A percentile compares a stretch with the other conserved stretches of the same genome.
Conservation (phyloP, 2,329 filamentous ascomycete species). For the Aspergillus neoniger region DNA sequence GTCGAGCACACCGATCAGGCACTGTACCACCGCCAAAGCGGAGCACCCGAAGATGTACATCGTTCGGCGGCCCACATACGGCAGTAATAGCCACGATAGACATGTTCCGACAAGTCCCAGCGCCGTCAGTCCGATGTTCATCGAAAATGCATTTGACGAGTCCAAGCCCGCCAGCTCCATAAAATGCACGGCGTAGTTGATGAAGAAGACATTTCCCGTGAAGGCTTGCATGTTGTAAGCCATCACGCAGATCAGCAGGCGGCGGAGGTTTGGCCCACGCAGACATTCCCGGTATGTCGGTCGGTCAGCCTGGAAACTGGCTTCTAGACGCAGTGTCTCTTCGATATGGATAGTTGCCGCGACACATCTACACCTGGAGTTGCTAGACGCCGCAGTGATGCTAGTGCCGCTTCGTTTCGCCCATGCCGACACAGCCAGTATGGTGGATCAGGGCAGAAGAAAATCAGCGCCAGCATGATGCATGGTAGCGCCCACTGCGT, state of each 20-base stretch:
- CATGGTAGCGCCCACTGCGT: constrained; percentile 28
- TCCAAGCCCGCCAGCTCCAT: constrained; percentile 37
- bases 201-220: constrained; percentile 30
- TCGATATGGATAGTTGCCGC: constrained; percentile 31
- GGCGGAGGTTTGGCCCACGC: constrained; percentile 30
- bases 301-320: constrained; percentile 18
- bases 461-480: constrained; percentile 23
- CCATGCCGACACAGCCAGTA: constrained; percentile 30
- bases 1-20: constrained; percentile 44
- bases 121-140: constrained; percentile 46
- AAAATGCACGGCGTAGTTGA: constrained; percentile 35
- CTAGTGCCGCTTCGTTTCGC: constrained; percentile 21
- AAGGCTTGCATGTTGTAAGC: constrained; percentile 35
- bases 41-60: constrained; percentile 44
- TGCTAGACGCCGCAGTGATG: constrained; percentile 23
- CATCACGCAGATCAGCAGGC: constrained; percentile 29
- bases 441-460: constrained; percentile 29
- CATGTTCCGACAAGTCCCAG: constrained; percentile 47
- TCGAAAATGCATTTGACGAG: constrained; percentile 27
- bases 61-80: constrained; percentile 41
- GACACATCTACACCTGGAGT: constrained; percentile 20
- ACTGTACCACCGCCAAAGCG: constrained; percentile 35
- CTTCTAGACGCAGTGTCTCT: constrained; percentile 30
- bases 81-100: constrained; percentile 44
- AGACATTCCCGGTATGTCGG: constrained; percentile 30